phyloP scores from a whole-genome alignment of 2,329 filamentous ascomycete species.

The Verticillium isaacii region DNA sequence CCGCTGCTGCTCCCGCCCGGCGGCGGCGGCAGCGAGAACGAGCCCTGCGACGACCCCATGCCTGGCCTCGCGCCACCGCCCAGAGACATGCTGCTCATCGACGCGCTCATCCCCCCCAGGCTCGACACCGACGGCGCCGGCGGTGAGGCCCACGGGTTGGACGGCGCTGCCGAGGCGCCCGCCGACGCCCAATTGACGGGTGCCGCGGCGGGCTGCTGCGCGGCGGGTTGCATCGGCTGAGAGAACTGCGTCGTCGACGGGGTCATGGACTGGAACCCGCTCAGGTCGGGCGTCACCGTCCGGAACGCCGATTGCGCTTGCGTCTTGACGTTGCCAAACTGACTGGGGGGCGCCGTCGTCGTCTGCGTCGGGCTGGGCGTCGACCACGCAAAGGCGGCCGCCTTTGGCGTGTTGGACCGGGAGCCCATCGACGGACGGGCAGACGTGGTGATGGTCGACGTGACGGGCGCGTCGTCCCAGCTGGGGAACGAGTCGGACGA shows the following conservation, averaged over 20 bases:
- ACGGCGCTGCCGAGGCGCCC: constrained; percentile 26
- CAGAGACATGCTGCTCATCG: constrained; percentile 41
- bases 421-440: constrained; percentile 16
- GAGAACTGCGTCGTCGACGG: constrained; percentile 60
- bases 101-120: constrained; percentile 31
- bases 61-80: constrained; percentile 37
- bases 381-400: constrained; percentile 60
- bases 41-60: constrained; percentile 26
- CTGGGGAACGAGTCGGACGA: constrained; percentile 37
- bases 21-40: constrained; percentile 56
- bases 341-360: constrained; percentile 16
- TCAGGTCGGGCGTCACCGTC: constrained; percentile 56
- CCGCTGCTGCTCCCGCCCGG: constrained; percentile 25
- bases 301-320: constrained; percentile 35
- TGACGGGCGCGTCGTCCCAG: constrained; percentile 41
- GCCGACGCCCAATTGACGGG: constrained; percentile 46
- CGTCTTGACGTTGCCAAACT: constrained; percentile 27
- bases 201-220: constrained; percentile 12
- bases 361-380: constrained; percentile 42
- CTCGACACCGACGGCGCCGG: constrained; percentile 25
- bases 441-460: constrained; percentile 22
- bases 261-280: constrained; percentile 48
- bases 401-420: constrained; percentile 31
- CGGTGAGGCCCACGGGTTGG: constrained; percentile 45
- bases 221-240: constrained; percentile 48